Conservation (phyloP, 2,329 filamentous ascomycete genomes). For the Trichophaea hybrida region DNA sequence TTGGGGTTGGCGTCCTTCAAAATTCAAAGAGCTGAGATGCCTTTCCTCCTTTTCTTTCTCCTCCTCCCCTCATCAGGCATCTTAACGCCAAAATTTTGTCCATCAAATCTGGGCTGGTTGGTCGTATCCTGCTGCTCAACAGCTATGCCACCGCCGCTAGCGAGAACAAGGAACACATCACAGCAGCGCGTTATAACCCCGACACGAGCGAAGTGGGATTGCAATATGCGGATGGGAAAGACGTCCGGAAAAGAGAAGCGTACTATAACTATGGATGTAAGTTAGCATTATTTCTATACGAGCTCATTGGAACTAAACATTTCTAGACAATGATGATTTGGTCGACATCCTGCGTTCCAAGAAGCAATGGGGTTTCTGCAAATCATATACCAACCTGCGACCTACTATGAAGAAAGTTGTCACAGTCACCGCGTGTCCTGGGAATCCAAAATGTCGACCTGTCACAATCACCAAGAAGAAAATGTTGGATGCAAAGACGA, state of each 20-base stretch:
- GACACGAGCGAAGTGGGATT: conserved; percentile 15
- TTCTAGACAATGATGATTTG: neutral
- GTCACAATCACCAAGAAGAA: neutral
- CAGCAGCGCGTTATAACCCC: neutral
- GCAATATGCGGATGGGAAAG: conserved; percentile 11
- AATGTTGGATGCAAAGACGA: neutral
- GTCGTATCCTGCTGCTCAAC: neutral
- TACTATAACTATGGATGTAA: neutral
- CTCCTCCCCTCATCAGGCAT: neutral
- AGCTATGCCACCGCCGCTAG: neutral
- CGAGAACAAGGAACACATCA: neutral
- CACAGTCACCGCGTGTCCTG: neutral
- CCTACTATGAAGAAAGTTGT: neutral
- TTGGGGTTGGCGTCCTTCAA: too few species aligned
- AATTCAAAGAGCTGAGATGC: too few species aligned
- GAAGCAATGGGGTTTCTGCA: neutral
- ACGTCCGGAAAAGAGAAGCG: conserved; percentile 19
- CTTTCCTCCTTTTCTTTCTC: too few species aligned
- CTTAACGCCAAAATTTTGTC: neutral
- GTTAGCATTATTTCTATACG: neutral
- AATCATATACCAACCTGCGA: neutral
- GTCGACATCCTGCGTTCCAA: neutral
- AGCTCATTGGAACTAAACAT: neutral
- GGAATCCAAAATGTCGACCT: neutral
- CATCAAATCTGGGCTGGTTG: neutral